phyloP scores from a whole-genome alignment of 2,329 filamentous ascomycete species.

The Beauveria sp. region DNA sequence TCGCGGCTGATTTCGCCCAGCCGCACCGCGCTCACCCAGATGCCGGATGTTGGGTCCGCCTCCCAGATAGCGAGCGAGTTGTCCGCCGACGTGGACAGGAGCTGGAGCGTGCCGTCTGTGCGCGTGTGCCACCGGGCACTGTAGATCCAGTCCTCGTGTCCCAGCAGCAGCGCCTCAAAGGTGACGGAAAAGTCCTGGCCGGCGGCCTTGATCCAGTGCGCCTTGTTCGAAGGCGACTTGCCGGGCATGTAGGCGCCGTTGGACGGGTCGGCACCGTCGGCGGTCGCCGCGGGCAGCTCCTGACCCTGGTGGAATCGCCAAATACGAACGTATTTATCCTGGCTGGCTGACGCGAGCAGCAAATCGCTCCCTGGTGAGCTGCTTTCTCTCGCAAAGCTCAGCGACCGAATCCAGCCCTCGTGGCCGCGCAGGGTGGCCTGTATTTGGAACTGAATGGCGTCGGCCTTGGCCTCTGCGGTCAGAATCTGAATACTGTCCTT shows the following conservation, averaged over 20 bases:
- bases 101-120: slow-evolving; percentile 49
- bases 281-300: slow-evolving; percentile 50
- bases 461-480: slow-evolving; percentile 40
- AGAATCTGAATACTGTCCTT: slow-evolving; percentile 76
- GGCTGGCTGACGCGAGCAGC: slow-evolving; percentile 84
- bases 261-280: slow-evolving; percentile 46
- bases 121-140: slow-evolving; percentile 66
- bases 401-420: slow-evolving; percentile 87
- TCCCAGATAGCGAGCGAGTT: slow-evolving; percentile 95
- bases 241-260: slow-evolving; percentile 54
- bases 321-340: slow-evolving; percentile 93
- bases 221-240: slow-evolving; percentile 80
- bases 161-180: slow-evolving; percentile 87
- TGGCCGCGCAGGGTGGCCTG: slow-evolving; percentile 79
- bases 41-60: slow-evolving; percentile 71
- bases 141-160: slow-evolving; percentile 98
- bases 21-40: slow-evolving; percentile 81
- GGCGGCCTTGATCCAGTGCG: slow-evolving; percentile 61
- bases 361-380: slow-evolving; percentile 53
- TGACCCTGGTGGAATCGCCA: slow-evolving; percentile 77
- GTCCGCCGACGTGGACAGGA: slow-evolving; percentile 88
- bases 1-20: slow-evolving; percentile 90
- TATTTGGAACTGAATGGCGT: slow-evolving; percentile 51
- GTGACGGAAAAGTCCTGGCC: slow-evolving; percentile 68
- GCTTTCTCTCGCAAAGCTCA: slow-evolving; percentile 66